Conservation (phyloP, 805 yeast species). For the Zygosaccharomyces kombuchaensis region DNA sequence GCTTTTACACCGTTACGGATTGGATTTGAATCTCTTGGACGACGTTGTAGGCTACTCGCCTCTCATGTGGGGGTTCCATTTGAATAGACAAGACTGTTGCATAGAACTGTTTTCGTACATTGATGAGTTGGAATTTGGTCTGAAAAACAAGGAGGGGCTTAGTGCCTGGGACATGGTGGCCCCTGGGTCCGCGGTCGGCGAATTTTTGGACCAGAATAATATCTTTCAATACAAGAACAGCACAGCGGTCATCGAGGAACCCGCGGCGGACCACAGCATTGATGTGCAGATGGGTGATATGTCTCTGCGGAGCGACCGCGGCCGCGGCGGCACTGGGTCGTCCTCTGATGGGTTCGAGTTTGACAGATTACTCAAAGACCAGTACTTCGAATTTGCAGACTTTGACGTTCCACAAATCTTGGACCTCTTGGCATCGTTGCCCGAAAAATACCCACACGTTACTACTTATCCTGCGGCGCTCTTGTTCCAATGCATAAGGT, state of each 20-base stretch:
- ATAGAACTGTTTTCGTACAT: constrained; percentile 55
- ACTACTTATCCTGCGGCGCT: constrained; percentile 62
- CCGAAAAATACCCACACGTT: constrained; percentile 47
- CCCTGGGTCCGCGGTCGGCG: constrained; percentile 54
- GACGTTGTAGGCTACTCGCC: constrained; percentile 56
- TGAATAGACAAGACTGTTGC: constrained; percentile 52
- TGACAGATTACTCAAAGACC: constrained; percentile 49
- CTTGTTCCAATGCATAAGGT: constrained; percentile 64
- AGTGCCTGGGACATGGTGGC: constrained; percentile 53
- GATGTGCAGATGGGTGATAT: constrained; percentile 41
- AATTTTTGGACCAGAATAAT: constrained; percentile 54
- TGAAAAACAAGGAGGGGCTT: constrained; percentile 30
- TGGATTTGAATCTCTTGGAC: constrained; percentile 50
- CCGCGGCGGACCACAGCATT: constrained; percentile 25
- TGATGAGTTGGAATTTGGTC: constrained; percentile 50
- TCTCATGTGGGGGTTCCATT: constrained; percentile 80
- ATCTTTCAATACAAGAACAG: constrained; percentile 27
- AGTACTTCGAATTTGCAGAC: constrained; percentile 59
- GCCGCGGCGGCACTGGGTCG: constrained; percentile 6
- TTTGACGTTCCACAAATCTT: constrained; percentile 70
- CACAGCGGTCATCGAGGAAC: neutral
- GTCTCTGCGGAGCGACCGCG: constrained; percentile 11
- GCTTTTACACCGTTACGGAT: constrained; percentile 34
- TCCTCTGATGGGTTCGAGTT: constrained; percentile 45
- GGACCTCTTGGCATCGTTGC: constrained; percentile 53